A percentile compares a stretch with the other conserved stretches of the same genome.
These are phyloP conservation scores for Acacia pycnantha DNA, from an alignment of 331 rosid species.

Conservation along the genomic window DNA sequence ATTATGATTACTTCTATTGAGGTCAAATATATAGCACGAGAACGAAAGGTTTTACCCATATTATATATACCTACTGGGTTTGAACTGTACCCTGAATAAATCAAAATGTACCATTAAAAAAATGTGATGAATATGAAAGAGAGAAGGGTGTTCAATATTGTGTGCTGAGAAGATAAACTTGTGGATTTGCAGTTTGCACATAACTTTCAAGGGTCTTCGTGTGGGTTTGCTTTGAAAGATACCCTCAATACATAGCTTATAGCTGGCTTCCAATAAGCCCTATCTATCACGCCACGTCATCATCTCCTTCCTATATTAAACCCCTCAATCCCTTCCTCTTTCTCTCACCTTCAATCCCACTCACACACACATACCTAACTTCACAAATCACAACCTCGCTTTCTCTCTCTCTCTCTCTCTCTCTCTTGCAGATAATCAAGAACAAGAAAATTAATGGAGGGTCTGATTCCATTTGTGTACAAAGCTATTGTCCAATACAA, in stretches of 20 bases:
- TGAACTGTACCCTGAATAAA: not conserved
- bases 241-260: constrained; percentile 38
- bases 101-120: not conserved
- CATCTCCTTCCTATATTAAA: constrained; percentile 33
- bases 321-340: not conserved
- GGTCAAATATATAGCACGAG: not conserved
- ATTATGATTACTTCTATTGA: not conserved
- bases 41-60: not conserved
- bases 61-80: too few species aligned
- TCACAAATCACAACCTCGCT: not conserved
- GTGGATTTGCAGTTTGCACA: constrained; percentile 57
- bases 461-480: constrained; percentile 91
- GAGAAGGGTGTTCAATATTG: constrained; percentile 11
- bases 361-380: not conserved
- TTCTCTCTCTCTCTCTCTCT: not conserved
- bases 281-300: constrained; percentile 58
- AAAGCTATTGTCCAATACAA: constrained; percentile 73
- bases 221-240: constrained; percentile 56
- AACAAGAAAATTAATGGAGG: constrained; percentile 59
- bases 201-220: constrained; percentile 48
- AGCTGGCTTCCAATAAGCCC: constrained; percentile 52
- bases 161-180: constrained; percentile 18
- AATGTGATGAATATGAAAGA: not conserved
- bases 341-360: constrained; percentile 31
- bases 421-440: too few species aligned